These are phyloP conservation scores for Cronartium quercuum DNA, from an alignment of 1,284 basidiomycete species.

Conservation along the genomic window DNA sequence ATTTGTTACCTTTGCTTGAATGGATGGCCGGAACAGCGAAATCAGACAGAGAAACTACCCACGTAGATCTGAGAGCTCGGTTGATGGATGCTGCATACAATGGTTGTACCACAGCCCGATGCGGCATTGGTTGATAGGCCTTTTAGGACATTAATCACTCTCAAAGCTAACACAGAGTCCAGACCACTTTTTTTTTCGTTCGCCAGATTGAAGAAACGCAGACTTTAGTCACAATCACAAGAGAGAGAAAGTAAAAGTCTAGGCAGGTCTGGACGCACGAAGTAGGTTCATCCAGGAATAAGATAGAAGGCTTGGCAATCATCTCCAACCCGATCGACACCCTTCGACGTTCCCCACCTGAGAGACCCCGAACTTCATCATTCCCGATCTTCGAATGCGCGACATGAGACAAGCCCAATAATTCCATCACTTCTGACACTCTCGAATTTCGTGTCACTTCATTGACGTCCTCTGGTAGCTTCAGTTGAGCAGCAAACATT, in stretches of 20 bases:
- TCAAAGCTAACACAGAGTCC: constrained; percentile 76
- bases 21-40: background rate
- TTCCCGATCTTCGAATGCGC: constrained; percentile 68
- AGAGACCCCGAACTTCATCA: constrained; percentile 59
- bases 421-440: constrained; percentile 63
- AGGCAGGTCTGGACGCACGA: constrained; percentile 41
- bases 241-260: too few relatives aligned
- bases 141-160: constrained; percentile 68
- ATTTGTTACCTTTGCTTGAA: background rate
- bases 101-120: constrained; percentile 57
- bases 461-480: constrained; percentile 71
- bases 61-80: constrained; percentile 72
- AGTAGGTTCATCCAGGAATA: constrained; percentile 64
- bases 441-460: constrained; percentile 61
- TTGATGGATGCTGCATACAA: constrained; percentile 81
- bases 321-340: constrained; percentile 63
- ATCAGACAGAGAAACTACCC: background rate
- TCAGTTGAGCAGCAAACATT: constrained; percentile 71
- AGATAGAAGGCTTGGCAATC: constrained; percentile 59
- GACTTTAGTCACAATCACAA: too few relatives aligned
- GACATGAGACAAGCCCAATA: constrained; percentile 66
- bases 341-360: constrained; percentile 67
- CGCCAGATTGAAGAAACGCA: too few relatives aligned
- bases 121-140: constrained; percentile 57
- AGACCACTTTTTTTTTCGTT: constrained; percentile 55